Evolutionary conservation across 768 basidiomycete genomes (phyloP), one percentile per base, ranked within the genome.

Genomic region (Macrolepiota dolichaula): DNA sequence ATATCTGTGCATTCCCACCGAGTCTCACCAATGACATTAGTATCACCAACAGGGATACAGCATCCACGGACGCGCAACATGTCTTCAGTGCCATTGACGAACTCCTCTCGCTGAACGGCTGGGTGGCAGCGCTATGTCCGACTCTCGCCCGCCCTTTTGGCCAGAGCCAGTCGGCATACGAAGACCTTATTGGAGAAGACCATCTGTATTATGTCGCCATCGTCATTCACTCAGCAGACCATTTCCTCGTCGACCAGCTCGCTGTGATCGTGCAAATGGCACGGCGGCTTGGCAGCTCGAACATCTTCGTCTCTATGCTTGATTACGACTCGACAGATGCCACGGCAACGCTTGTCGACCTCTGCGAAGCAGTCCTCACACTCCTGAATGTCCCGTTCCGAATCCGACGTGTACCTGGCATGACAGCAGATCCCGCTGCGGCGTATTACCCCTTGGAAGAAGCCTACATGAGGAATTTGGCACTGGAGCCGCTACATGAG

Each of bases 201-300:
- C 88, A 90, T 65, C 80, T 98, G 17, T 99, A 98, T 79, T 99
- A 89, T 72, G 84, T 99, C 64, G 96, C 94, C 59, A 90, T 98
- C 66, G 85, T 96, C 65, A 91, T 99, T 49, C 96, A 99, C 73
- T 96, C 94, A 3, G 97, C 97, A 2, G 97, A 99, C 79, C 97
- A 99, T 72, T 99, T 99, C 78, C 85, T 98, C 57, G 92, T 98
- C 65, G 97, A 98, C 77, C 97, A 99, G 72, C 87, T 99, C 50
- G 94, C 97, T 19, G 93, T 97, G 67, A 98, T 99, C 65, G 91
- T 99, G 9, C 97, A 99, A 72, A 85, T 99, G 70, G 92, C 92
- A 0, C 89, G 89, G 67, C 88, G 95, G 9, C 84, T 98, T 11
- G 97, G 97, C 2, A 87, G 92, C 4, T 80, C 85, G 55, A 94